phyloP scores from a whole-genome alignment of 1,284 basidiomycete genomes.

The Paramarasmius palmivorus region DNA sequence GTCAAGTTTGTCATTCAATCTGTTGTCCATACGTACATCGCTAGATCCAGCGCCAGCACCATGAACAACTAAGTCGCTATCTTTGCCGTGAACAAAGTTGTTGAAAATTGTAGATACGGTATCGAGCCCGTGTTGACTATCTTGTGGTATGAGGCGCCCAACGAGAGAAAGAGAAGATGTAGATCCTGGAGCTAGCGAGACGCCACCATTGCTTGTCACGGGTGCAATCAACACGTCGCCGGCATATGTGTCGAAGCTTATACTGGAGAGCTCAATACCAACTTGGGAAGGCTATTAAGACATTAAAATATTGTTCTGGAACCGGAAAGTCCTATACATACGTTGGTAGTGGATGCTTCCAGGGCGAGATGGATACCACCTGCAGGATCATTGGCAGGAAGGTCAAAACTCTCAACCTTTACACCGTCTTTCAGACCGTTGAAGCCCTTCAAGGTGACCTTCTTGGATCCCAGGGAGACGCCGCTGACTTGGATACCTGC shows the following conservation, averaged over 20 bases:
- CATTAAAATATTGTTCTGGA: constrained; percentile 6
- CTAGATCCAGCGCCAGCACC: constrained; percentile 66
- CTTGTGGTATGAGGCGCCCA: constrained; percentile 70
- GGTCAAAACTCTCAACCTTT: constrained; percentile 67
- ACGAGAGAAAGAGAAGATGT: constrained; percentile 56
- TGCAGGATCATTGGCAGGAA: constrained; percentile 71
- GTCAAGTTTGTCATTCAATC: neutral
- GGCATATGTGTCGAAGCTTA: constrained; percentile 64
- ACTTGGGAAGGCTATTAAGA: constrained; percentile 68
- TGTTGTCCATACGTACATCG: constrained; percentile 39
- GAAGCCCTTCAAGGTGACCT: constrained; percentile 72
- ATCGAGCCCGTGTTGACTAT: constrained; percentile 50
- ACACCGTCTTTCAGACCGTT: constrained; percentile 70
- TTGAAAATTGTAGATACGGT: constrained; percentile 72
- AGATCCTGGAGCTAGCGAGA: constrained; percentile 59
- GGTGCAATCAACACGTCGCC: constrained; percentile 61
- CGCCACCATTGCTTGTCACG: constrained; percentile 46
- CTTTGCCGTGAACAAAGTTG: constrained; percentile 69
- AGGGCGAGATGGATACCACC: constrained; percentile 77
- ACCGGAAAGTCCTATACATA: constrained; percentile 28
- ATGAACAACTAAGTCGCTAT: constrained; percentile 61
- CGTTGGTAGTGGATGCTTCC: constrained; percentile 62
- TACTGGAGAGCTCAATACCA: constrained; percentile 64
- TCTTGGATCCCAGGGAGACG: constrained; percentile 57
- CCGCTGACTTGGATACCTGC: constrained; percentile 58